Base-by-base conservation (phyloP, 306 rosid species). In the Lathyrus sativus region DNA sequence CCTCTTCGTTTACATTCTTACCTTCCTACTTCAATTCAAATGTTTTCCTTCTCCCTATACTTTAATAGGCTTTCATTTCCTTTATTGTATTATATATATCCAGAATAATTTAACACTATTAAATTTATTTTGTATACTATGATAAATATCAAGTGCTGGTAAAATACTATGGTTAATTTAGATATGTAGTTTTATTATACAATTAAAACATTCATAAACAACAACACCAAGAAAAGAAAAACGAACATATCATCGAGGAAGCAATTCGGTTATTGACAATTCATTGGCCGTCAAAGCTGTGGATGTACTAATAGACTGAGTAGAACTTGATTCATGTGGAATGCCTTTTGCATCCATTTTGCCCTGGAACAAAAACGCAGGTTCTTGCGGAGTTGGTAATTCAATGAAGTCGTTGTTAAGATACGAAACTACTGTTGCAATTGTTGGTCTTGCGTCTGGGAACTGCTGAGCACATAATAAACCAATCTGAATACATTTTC, bases 241-340 rank as follows among this genome's bases (percentile, higher is more conserved):
- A 15, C 9, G 10, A 6, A 6, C 15, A 38, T 19, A 10, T 7
- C 41, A 39, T 7, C 67, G 35, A 62, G 67, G 67, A 62, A 39
- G 15, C 41, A 39, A 38, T 62, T 62, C 18, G 13, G 49, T 39
- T 2, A 62, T 62, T 11, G 67, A 41, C 67, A 62, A 18, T 9
- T 62, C 37, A 19, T 62, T 62, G 33, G 2, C 7, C 4, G 67
- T 10, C n/a, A 41, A 62, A 18, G 67, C 28, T 61, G 44, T 17
- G n/a, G 29, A 37, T 1, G 14, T 38, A 17, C 39, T 38, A 7
- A 38, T 61, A 61, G 48, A 39, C 1, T 41, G 37, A 62, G 31
- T 62, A 19, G 67, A 62, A 62, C 67, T 62, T 62, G 67, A 62
- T 17, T 62, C 67, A 10, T 62, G 67, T 39, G 17, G 35, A 62